Base-by-base conservation (phyloP, 1,284 basidiomycete genomes). In the Abortiporus biennis region DNA sequence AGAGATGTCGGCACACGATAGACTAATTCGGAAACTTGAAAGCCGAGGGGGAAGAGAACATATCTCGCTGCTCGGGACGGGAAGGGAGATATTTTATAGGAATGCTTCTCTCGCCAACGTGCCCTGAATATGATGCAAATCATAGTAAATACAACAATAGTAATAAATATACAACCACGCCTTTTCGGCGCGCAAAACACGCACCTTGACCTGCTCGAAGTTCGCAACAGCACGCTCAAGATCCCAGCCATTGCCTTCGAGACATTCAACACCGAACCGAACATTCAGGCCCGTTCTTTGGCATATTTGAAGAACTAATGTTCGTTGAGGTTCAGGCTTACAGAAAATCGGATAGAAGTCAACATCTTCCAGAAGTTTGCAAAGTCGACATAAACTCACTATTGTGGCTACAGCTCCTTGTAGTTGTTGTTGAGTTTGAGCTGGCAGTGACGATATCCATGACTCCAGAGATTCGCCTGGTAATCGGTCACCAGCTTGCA, bases 231-330 rank as follows among this genome's bases (percentile, higher is more conserved):
- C 92, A 45, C 72, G 70, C 31, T 80, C 78, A 31, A 86, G 51
- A 57, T 91, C 77, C 91, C 91, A 95, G 11, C 67, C 78, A 55
- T 92, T 93, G 43, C 78, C 79, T 51, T 76, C 69, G 45, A 95
- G 63, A 57, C 92, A 94, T 48, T 94, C 83, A n/a, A 82, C 68
- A 1, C 88, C 74, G 55, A 78, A 93, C 50, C 74, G 70, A 8
- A 76, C 74, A 51, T 87, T 93, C 57, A 96, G 69, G 11, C 80
- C 73, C 0, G 92, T 93, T 35, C 74, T 71, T 41, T 76, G 69
- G 52, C 77, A 78, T 19, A 92, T 57, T 53, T 85, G 74, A 47
- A 85, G 52, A 29, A 92, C 78, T 8, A 82, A 60, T 32, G 72
- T 67, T 19, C 82, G 76, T 54, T 90, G 82, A 2, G 71, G 67